Percentiles rank a stretch among this genome's conserved stretches.
phyloP scores from a whole-genome alignment of 2,329 filamentous ascomycete genomes.

The Scedosporium aurantiacum region DNA sequence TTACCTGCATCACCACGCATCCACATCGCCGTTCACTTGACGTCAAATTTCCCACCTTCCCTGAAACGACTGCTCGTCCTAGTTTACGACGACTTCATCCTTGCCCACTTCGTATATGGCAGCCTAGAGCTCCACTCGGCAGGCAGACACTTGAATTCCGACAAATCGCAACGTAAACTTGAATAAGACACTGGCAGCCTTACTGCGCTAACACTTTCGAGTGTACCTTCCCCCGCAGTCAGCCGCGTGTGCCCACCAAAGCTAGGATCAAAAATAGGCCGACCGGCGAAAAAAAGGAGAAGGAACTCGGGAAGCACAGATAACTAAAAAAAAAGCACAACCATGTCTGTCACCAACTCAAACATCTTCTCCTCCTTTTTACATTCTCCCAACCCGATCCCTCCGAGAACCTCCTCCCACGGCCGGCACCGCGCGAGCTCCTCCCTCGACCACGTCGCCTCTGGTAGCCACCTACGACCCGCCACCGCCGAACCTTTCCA shows the following conservation, averaged over 20 bases:
- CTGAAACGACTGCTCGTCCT: too few relatives aligned
- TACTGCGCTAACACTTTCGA: not conserved
- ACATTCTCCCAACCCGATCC: constrained; percentile 50
- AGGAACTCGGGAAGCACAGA: not conserved
- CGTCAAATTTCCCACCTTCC: too few relatives aligned
- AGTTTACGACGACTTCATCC: too few relatives aligned
- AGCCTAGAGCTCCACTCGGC: too few relatives aligned
- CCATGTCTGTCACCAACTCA: constrained; percentile 4
- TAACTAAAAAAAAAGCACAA: not conserved
- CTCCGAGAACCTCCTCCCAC: constrained; percentile 58
- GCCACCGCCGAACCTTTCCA: constrained; percentile 13
- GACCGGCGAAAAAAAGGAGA: not conserved
- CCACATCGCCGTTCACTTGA: too few relatives aligned
- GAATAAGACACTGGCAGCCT: too few relatives aligned
- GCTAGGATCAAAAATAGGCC: not conserved
- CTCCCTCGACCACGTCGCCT: constrained; percentile 4
- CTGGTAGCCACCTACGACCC: constrained; percentile 1
- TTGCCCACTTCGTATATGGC: too few relatives aligned
- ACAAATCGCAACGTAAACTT: too few relatives aligned
- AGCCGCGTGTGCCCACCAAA: not conserved
- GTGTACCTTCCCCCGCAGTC: too few relatives aligned
- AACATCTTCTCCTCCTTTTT: constrained; percentile 26
- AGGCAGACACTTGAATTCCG: too few relatives aligned
- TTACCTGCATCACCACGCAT: too few relatives aligned
- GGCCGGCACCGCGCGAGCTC: constrained; percentile 5